Evolutionary conservation across 176 grass and related monocot species (phyloP).

Genomic region (Phoenix roebelenii): DNA sequence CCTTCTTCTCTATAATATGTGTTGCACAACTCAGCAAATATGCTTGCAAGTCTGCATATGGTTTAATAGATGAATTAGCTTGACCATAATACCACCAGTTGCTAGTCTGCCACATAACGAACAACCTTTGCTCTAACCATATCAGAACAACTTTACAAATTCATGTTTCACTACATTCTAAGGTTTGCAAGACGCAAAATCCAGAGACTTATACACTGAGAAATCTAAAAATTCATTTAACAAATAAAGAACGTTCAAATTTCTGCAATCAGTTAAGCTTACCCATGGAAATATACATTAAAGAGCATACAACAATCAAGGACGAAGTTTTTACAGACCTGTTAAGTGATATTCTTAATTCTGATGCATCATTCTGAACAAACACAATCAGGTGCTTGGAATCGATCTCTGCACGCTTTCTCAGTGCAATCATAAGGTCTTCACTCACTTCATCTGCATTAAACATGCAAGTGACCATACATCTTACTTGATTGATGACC

Average conservation of each 20-base stretch:
- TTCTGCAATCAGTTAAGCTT: no score
- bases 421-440: conserved; percentile 73
- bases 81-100: no score
- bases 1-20: conserved; percentile 89
- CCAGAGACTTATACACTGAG: no score
- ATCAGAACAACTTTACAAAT: no score
- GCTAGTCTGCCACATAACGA: no score
- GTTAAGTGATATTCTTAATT: conserved; percentile 66
- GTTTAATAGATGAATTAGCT: neutral
- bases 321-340: conserved; percentile 31
- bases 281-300: no score
- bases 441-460: conserved; percentile 70
- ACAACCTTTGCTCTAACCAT: no score
- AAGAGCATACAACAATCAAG: neutral
- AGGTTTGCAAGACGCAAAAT: no score
- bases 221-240: no score
- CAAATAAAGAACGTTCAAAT: no score
- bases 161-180: no score
- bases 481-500: no score
- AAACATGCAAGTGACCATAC: neutral
- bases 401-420: conserved; percentile 90
- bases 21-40: conserved; percentile 76
- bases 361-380: conserved; percentile 60
- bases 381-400: conserved; percentile 60
- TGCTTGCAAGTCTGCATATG: conserved; percentile 39